Evolutionary conservation across 345 rosid genomes (phyloP), one percentile per base, ranked within the genome.

Genomic region (Pseudoturritis turrita): DNA sequence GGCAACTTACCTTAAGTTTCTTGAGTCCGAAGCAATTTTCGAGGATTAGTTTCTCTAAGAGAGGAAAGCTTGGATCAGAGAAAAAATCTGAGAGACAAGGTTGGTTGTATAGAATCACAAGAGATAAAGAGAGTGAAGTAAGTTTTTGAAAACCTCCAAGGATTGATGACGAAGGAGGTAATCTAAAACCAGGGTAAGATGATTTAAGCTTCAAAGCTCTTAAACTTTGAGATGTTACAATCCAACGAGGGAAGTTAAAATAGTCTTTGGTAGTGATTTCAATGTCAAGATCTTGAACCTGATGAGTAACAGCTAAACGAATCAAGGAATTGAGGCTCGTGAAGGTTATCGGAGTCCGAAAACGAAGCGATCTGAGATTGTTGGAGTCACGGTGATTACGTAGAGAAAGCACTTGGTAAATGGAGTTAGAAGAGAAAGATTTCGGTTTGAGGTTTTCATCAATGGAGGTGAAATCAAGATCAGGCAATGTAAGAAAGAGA

Each of bases 401-500:
- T 58, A 58, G 77, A 33, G 73, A 65, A 21, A 71, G 73, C 53
- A 71, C 3, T 51, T 72, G 14, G 66, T 72, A 35, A 51, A 77
- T 72, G 13, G 73, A 50, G 52, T 41, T 19, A 2, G 64, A 72
- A 36, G 80, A 70, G 62, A 76, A 62, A 36, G 76, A 70, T 26
- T 17, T 9, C 0, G 59, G 37, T 43, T 52, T 36, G 40, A 25
- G 43, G 31, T 21, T 55, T 31, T 76, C 70, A 58, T 78, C 53
- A 10, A 85, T 64, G 43, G 87, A 63, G 47, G 87, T 88, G 83
- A 93, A 93, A 73, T 90, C 98, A 3, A 93, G 97, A 67, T 93
- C 98, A 2, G 98, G 97, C 37, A 88, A 84, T 12, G 98, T 79
- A 62, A 72, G 83, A 94, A 96, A 87, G 5, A 90, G 81, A 33